Evolutionary conservation across 331 rosid genomes (phyloP).

Genomic region (Phaseolus coccineus): DNA sequence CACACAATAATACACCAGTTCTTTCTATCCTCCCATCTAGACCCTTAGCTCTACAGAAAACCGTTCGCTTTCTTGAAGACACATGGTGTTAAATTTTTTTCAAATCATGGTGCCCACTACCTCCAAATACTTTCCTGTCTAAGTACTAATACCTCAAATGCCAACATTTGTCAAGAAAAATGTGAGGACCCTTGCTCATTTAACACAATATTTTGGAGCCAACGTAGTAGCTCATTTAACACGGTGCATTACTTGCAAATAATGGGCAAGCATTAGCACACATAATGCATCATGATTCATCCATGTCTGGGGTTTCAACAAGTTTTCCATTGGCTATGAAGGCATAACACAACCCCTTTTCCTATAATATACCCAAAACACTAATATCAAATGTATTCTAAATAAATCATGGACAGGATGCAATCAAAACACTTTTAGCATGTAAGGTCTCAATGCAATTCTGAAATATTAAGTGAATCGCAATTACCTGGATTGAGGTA

Average conservation of each 20-base stretch:
- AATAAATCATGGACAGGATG: neutral
- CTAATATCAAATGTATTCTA: neutral
- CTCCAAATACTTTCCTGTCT: neutral
- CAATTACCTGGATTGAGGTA: slow-evolving; percentile 91
- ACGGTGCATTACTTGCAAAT: neutral
- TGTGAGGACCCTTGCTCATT: neutral
- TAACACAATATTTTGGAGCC: neutral
- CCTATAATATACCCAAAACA: neutral
- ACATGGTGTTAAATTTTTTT: neutral
- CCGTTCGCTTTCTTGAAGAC: too few species aligned
- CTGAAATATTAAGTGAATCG: slow-evolving; percentile 31
- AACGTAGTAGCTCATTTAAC: neutral
- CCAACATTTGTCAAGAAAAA: neutral
- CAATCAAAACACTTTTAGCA: slow-evolving; percentile 29
- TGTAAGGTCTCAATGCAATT: slow-evolving; percentile 24
- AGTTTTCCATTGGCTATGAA: neutral
- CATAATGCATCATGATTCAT: neutral
- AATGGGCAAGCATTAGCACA: neutral
- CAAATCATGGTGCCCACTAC: neutral
- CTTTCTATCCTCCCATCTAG: neutral
- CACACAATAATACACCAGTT: neutral
- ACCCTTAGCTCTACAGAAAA: too few species aligned
- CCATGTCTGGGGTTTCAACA: neutral
- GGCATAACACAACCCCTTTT: neutral
- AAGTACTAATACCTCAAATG: neutral